Percentiles rank a stretch among this genome's conserved stretches.
These are phyloP conservation scores for Skeletonema tropicum DNA, from an alignment of 108 stramenopile species.

Conservation along the genomic window DNA sequence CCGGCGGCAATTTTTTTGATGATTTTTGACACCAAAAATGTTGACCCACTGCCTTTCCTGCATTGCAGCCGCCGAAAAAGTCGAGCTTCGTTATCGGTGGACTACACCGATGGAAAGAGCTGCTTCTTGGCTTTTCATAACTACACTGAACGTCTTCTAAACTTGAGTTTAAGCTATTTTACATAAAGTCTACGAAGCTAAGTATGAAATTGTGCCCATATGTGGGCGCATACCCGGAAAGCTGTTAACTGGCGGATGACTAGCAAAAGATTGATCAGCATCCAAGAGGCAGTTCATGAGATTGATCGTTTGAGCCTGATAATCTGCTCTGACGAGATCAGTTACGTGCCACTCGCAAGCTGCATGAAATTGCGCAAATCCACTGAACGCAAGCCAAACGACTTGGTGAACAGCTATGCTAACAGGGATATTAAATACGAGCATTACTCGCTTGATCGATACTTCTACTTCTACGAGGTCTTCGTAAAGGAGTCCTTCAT, in stretches of 20 bases:
- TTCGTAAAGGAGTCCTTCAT: neutral
- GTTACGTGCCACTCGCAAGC: neutral
- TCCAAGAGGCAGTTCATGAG: slow-evolving; percentile 9
- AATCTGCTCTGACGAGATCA: neutral
- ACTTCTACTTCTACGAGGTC: neutral
- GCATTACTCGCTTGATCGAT: neutral
- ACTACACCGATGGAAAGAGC: too few relatives aligned
- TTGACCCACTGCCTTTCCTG: too few relatives aligned
- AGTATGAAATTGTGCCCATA: too few relatives aligned
- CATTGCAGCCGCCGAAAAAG: too few relatives aligned
- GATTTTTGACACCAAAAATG: too few relatives aligned
- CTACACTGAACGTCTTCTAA: too few relatives aligned
- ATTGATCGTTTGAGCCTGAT: neutral
- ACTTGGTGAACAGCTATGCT: neutral
- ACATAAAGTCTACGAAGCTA: too few relatives aligned
- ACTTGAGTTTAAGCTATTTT: too few relatives aligned
- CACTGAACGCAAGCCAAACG: neutral
- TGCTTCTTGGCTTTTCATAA: too few relatives aligned
- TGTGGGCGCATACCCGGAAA: too few relatives aligned
- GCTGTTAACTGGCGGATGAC: slow-evolving; percentile 1
- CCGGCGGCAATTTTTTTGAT: too few relatives aligned
- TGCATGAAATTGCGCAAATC: neutral
- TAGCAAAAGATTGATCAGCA: neutral
- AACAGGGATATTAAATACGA: neutral
- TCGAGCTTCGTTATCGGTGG: too few relatives aligned